Evolutionary conservation across 306 rosid species (phyloP), one percentile per base, ranked within the genome.

Genomic region (Corylus heterophylla): DNA sequence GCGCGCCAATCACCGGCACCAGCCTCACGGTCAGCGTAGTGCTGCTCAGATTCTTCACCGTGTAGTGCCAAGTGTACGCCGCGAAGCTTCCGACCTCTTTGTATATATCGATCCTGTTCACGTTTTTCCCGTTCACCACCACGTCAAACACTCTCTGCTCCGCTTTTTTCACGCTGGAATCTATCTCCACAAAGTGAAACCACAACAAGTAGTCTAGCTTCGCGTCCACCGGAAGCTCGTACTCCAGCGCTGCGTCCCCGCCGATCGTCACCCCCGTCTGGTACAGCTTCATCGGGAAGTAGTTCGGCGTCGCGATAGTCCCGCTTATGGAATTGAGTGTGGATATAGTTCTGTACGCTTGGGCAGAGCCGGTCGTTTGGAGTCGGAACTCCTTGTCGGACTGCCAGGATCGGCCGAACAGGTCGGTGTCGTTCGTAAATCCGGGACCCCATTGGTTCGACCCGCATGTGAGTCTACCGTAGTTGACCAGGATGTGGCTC

Each of bases 341-440:
- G 7, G 89, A 80, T 0, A 95, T 42, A 2, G 77, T 44, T 6
- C 74, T 51, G 2, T 79, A 78, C 4, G 62, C 58, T 35, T 5
- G 17, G 16, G 29, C 39, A 2, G 73, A 48, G 10, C 50, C 59
- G 16, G 58, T 48, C 14, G 87, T 81, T 3, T 12, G 7, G 0
- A 39, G 67, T 39, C 84, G 86, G 47, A 83, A 82, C 0, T 73
- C 84, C 4, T 14, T 25, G 75, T 92, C 98, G 0, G 91, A 77
- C 84, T 95, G 98, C 98, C 98, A 95, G 4, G 97, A 95, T 49
- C 98, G 86, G 9, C 97, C 90, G 74, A 92, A 95, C n/a, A 35
- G 76, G 71, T 95, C 98, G 0, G 82, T 74, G 35, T 95, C 97
- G 42, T 83, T 87, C 61, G 87, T 92, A 85, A 94, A 92, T 2